Evolutionary conservation across 2,329 filamentous ascomycete genomes (phyloP).

Genomic region (Neonectria faginata): DNA sequence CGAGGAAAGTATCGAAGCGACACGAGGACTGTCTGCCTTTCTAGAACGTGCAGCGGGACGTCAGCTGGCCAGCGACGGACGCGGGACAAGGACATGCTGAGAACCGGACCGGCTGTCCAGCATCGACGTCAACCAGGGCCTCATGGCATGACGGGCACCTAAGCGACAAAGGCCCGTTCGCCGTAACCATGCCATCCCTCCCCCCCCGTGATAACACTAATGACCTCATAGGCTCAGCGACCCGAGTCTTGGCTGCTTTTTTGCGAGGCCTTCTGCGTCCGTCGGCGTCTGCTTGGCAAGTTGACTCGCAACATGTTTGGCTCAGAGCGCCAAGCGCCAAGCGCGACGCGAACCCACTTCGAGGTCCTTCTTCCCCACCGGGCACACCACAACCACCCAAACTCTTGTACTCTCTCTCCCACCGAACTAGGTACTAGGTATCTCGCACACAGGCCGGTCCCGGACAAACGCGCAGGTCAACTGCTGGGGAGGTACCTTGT

Average conservation of each 20-base stretch:
- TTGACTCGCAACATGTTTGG: slow-evolving; percentile 29
- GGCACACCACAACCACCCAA: slow-evolving; percentile 37
- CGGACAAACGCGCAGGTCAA: slow-evolving; percentile 6
- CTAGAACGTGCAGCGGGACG: slow-evolving; percentile 3
- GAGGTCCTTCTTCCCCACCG: slow-evolving; percentile 23
- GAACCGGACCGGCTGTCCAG: slow-evolving; percentile 9
- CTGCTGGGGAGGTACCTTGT: slow-evolving; percentile 16
- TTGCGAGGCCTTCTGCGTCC: slow-evolving; percentile 10
- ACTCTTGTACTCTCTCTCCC: background rate
- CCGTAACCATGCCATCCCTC: slow-evolving; percentile 29
- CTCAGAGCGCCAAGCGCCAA: slow-evolving; percentile 41
- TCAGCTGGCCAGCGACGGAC: slow-evolving; percentile 16
- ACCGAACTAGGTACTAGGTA: no score
- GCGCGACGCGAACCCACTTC: slow-evolving; percentile 12
- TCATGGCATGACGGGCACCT: slow-evolving; percentile 24
- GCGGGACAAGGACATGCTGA: slow-evolving; percentile 2
- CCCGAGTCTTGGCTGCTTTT: slow-evolving; percentile 27
- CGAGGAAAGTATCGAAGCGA: background rate
- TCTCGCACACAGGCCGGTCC: slow-evolving; percentile 13
- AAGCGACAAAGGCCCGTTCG: slow-evolving; percentile 6
- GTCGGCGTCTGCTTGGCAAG: slow-evolving; percentile 19
- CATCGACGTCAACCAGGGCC: slow-evolving; percentile 24
- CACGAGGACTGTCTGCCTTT: background rate
- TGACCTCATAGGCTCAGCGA: slow-evolving; percentile 38
- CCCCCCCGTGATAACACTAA: slow-evolving; percentile 35